Conservation (phyloP, 768 basidiomycete species). For the Boletus eberwhitei region DNA sequence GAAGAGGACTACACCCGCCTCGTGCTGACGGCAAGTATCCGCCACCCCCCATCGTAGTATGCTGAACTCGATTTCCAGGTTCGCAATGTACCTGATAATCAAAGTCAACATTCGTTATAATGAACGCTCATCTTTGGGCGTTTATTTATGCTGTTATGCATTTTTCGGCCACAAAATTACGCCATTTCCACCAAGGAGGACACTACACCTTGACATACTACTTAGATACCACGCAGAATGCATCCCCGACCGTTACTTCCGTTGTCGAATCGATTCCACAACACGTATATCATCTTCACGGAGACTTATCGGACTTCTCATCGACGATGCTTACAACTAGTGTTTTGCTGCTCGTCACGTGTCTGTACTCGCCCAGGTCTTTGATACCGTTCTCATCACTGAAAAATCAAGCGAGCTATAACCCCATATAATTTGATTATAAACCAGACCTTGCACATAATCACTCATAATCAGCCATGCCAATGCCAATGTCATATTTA, state of each 20-base stretch:
- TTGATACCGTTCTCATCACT: conserved; percentile 12
- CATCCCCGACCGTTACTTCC: conserved; percentile 6
- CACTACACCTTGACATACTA: conserved; percentile 6
- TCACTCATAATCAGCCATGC: too few relatives aligned
- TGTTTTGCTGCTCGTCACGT: conserved; percentile 2
- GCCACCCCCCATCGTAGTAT: background rate
- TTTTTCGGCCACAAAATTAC: conserved; percentile 5
- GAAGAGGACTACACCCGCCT: conserved; percentile 55
- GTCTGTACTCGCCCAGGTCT: conserved; percentile 5
- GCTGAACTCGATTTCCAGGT: conserved; percentile 39
- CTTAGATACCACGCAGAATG: conserved; percentile 17
- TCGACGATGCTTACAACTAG: conserved; percentile 9
- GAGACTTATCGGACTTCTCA: conserved; percentile 13
- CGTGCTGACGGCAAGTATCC: conserved; percentile 48
- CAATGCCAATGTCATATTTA: too few relatives aligned
- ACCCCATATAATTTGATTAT: too few relatives aligned
- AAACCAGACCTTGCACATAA: too few relatives aligned
- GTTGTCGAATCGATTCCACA: conserved; percentile 11
- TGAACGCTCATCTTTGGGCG: background rate
- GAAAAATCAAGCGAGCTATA: too few relatives aligned
- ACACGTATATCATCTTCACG: conserved; percentile 19
- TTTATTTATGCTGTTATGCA: conserved; percentile 7
- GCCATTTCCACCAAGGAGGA: conserved; percentile 1
- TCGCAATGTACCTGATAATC: conserved; percentile 50
- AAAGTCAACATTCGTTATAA: conserved; percentile 33